These are phyloP conservation scores for Zea luxurians DNA, from an alignment of 176 grass and related monocot species.

Conservation along the genomic window DNA sequence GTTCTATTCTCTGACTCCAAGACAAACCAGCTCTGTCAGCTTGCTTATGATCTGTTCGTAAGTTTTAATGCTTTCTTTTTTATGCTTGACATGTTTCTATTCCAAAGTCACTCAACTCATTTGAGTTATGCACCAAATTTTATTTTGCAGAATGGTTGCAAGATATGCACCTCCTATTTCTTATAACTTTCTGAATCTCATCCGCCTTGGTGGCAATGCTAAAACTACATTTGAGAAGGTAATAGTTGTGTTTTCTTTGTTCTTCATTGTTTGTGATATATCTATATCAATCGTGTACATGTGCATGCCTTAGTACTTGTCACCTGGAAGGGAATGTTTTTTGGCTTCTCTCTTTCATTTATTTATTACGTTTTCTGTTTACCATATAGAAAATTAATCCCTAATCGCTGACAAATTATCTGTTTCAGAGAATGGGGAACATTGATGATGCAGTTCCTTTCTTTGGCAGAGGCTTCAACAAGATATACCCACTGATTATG, in stretches of 20 bases:
- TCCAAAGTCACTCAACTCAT: slow-evolving; percentile 27
- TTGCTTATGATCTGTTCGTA: slow-evolving; percentile 99
- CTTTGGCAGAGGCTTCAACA: slow-evolving; percentile 99
- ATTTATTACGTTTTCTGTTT: neutral
- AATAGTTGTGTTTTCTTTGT: slow-evolving; percentile 23
- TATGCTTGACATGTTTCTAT: slow-evolving; percentile 30
- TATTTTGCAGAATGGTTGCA: slow-evolving; percentile 94
- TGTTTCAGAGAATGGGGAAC: slow-evolving; percentile 96
- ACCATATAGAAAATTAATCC: slow-evolving; percentile 18
- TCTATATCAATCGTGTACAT: neutral
- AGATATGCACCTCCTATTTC: slow-evolving; percentile 99
- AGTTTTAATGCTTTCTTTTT: slow-evolving; percentile 47
- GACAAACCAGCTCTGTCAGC: slow-evolving; percentile 95
- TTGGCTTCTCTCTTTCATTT: slow-evolving; percentile 1
- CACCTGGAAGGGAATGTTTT: slow-evolving; percentile 15
- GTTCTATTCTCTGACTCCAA: slow-evolving; percentile 98
- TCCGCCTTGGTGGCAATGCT: slow-evolving; percentile 80
- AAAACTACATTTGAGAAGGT: slow-evolving; percentile 99
- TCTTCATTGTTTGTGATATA: slow-evolving; percentile 9
- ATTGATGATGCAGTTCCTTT: slow-evolving; percentile 98
- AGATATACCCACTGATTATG: slow-evolving; percentile 98
- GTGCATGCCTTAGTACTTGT: neutral
- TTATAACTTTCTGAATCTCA: slow-evolving; percentile 98
- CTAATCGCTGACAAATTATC: slow-evolving; percentile 29
- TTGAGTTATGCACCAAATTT: slow-evolving; percentile 31